phyloP scores from a whole-genome alignment of 2,329 filamentous ascomycete genomes.

The Aphanocladium album region DNA sequence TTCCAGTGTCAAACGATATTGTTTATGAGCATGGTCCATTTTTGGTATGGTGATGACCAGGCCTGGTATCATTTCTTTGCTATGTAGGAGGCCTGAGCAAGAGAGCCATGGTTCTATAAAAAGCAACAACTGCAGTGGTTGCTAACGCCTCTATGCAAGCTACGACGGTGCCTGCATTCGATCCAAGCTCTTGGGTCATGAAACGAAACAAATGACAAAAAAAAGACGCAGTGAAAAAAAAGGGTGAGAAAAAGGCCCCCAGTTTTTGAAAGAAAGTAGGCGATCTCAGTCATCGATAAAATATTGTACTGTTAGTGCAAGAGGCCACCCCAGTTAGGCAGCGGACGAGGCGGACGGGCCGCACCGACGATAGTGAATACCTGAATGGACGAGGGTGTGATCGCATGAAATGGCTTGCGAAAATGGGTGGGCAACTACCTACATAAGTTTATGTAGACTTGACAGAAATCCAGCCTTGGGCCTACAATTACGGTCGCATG shows the following conservation, averaged over 20 bases:
- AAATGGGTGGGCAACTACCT: neutral
- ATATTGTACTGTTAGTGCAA: neutral
- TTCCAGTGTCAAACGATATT: neutral
- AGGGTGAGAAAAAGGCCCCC: neutral
- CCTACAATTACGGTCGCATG: no score
- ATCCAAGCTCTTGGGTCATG: slow-evolving; percentile 3
- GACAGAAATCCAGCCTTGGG: neutral
- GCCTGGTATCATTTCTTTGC: neutral
- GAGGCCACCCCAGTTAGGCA: neutral
- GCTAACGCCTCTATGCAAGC: neutral
- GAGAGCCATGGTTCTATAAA: neutral
- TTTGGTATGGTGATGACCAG: neutral
- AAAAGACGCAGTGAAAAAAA: neutral
- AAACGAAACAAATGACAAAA: slow-evolving; percentile 4
- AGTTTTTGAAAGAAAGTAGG: no score
- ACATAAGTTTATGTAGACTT: neutral
- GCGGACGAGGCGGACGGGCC: neutral
- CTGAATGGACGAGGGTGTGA: neutral
- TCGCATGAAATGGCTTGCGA: neutral
- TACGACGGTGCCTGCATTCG: neutral
- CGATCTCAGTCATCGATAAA: no score
- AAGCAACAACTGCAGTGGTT: neutral
- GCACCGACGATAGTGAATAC: neutral
- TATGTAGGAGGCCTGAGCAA: neutral
- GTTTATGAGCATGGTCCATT: neutral